Conservation (phyloP, 176 grass and related monocot genomes). For the Oryza rufipogon region DNA sequence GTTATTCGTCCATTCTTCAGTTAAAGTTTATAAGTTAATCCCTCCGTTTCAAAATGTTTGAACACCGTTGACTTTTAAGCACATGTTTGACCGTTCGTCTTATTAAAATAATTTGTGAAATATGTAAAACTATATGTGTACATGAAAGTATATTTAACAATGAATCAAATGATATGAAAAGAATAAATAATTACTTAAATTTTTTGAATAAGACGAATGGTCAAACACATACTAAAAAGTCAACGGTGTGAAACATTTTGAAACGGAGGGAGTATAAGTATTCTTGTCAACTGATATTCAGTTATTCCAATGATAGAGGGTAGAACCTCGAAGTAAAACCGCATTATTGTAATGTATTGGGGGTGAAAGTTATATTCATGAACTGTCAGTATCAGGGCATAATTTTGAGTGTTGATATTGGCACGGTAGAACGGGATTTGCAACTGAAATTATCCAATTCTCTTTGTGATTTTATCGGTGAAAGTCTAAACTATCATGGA, state of each 20-base stretch:
- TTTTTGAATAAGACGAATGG: too few relatives aligned
- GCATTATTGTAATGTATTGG: background rate
- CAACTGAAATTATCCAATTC: background rate
- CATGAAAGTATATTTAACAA: too few relatives aligned
- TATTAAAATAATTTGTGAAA: too few relatives aligned
- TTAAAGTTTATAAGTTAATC: background rate
- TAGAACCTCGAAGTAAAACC: background rate
- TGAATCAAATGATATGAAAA: too few relatives aligned
- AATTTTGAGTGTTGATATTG: background rate
- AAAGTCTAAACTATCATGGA: background rate
- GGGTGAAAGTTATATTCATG: background rate
- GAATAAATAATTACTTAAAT: too few relatives aligned
- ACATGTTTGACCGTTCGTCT: too few relatives aligned
- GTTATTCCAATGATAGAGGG: background rate
- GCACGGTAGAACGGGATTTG: background rate
- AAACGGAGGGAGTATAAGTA: background rate
- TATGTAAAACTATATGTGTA: too few relatives aligned
- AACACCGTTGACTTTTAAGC: too few relatives aligned
- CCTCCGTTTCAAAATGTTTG: too few relatives aligned
- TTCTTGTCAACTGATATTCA: background rate
- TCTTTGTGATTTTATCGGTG: background rate
- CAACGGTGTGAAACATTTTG: too few relatives aligned
- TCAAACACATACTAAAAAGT: too few relatives aligned
- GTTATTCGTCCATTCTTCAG: background rate
- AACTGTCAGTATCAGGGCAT: background rate